Evolutionary conservation across 2,329 filamentous ascomycete genomes (phyloP).

Genomic region (Simplicillium aogashimaense): DNA sequence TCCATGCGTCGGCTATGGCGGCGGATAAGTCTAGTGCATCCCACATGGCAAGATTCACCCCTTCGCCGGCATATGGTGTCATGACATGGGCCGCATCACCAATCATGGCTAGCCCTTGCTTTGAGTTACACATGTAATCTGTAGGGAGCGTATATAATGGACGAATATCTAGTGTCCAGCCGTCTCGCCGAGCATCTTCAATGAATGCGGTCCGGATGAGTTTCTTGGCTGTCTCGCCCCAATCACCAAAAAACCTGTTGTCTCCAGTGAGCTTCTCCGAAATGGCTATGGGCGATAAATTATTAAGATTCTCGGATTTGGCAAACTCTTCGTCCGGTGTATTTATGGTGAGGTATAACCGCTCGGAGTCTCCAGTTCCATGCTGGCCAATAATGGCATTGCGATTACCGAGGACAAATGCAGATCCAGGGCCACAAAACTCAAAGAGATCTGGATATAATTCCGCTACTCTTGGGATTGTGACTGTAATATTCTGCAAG

Average conservation of each 20-base stretch:
- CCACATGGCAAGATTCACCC: slow-evolving; percentile 41
- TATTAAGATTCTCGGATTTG: neutral
- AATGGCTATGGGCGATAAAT: no score
- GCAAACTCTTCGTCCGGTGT: neutral
- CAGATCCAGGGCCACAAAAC: slow-evolving; percentile 27
- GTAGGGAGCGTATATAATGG: slow-evolving; percentile 30
- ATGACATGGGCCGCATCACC: slow-evolving; percentile 47
- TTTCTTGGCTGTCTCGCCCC: slow-evolving; percentile 8
- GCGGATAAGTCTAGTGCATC: slow-evolving; percentile 35
- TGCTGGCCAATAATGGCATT: neutral
- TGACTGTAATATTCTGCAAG: slow-evolving; percentile 24
- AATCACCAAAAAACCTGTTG: no score
- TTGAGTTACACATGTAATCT: slow-evolving; percentile 28
- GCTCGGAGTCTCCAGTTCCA: neutral
- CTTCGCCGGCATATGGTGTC: slow-evolving; percentile 40
- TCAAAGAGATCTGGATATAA: slow-evolving; percentile 25
- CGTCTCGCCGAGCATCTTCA: slow-evolving; percentile 10
- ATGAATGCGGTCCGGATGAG: slow-evolving; percentile 17
- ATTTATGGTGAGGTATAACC: neutral
- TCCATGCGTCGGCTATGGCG: slow-evolving; percentile 13
- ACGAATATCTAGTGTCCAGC: slow-evolving; percentile 11
- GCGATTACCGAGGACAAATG: slow-evolving; percentile 19
- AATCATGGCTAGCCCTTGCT: slow-evolving; percentile 34
- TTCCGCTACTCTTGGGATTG: slow-evolving; percentile 19
- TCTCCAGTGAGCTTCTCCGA: no score